Evolutionary conservation across 768 basidiomycete genomes (phyloP).

Genomic region (Leucogyrophana mollusca): DNA sequence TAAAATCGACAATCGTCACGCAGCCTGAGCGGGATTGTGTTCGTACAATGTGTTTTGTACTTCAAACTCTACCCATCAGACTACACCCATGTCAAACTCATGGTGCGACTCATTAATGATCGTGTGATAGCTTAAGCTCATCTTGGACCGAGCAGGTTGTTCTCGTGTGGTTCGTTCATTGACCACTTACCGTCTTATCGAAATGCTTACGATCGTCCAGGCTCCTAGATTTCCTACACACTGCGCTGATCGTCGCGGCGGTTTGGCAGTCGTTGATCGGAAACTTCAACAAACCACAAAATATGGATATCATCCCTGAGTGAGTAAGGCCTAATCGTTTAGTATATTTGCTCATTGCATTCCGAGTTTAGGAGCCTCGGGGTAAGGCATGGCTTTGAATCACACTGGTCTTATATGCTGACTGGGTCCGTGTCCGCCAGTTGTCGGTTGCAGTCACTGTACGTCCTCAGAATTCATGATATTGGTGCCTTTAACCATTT

Average conservation of each 20-base stretch:
- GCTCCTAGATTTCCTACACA: slow-evolving; percentile 27
- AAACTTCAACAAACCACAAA: slow-evolving; percentile 21
- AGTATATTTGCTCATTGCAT: no score
- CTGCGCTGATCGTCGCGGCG: slow-evolving; percentile 20
- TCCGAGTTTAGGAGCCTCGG: slow-evolving; percentile 21
- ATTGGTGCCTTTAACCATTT: neutral
- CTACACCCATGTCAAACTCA: slow-evolving; percentile 20
- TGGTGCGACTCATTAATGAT: slow-evolving; percentile 15
- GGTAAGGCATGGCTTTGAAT: slow-evolving; percentile 10
- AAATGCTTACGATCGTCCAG: neutral
- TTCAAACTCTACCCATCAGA: slow-evolving; percentile 30
- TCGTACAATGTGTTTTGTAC: slow-evolving; percentile 29
- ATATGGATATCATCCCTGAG: slow-evolving; percentile 28
- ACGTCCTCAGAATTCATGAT: neutral
- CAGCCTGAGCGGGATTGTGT: slow-evolving; percentile 30
- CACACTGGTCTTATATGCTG: no score
- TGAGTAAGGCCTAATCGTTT: slow-evolving; percentile 17
- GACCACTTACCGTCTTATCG: neutral
- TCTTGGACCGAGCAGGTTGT: slow-evolving; percentile 17
- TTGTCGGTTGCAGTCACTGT: slow-evolving; percentile 30
- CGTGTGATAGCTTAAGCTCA: neutral
- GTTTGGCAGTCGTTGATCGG: slow-evolving; percentile 27
- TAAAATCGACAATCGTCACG: no score
- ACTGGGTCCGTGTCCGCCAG: slow-evolving; percentile 6
- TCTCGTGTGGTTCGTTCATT: slow-evolving; percentile 17